A percentile compares a stretch with the other conserved stretches of the same genome.
phyloP scores from a whole-genome alignment of 768 basidiomycete species.

The Paxillus ammoniavirescens region DNA sequence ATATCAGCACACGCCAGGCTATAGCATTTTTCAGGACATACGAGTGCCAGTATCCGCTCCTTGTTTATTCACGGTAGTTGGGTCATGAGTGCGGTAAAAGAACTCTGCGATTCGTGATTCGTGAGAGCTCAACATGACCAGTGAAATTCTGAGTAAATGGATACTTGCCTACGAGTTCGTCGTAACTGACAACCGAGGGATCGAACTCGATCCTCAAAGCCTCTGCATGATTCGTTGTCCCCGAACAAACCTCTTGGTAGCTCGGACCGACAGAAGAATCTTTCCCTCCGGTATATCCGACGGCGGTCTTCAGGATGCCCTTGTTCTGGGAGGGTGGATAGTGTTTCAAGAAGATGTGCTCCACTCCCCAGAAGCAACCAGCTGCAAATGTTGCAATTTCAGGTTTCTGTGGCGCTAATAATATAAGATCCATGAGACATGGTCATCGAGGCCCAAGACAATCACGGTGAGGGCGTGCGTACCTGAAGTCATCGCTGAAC shows the following conservation, averaged over 20 bases:
- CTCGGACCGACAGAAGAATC: slow-evolving; percentile 51
- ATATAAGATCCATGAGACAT: background rate
- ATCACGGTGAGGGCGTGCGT: background rate
- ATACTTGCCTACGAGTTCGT: slow-evolving; percentile 67
- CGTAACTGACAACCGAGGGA: slow-evolving; percentile 72
- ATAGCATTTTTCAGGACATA: slow-evolving; percentile 36
- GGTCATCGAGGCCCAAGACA: background rate
- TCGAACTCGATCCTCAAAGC: slow-evolving; percentile 86
- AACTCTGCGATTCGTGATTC: slow-evolving; percentile 53
- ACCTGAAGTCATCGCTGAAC: slow-evolving; percentile 39
- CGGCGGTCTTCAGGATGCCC: slow-evolving; percentile 70
- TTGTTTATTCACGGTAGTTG: slow-evolving; percentile 79
- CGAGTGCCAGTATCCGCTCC: slow-evolving; percentile 78
- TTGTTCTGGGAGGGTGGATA: slow-evolving; percentile 69
- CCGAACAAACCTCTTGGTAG: slow-evolving; percentile 77
- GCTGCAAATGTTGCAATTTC: slow-evolving; percentile 47
- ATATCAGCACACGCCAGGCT: background rate
- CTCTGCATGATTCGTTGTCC: slow-evolving; percentile 86
- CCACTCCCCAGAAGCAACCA: slow-evolving; percentile 86
- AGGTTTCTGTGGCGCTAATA: slow-evolving; percentile 42
- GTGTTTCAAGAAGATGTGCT: slow-evolving; percentile 81
- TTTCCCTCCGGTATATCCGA: slow-evolving; percentile 81
- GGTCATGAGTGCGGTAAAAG: slow-evolving; percentile 94
- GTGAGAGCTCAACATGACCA: background rate
- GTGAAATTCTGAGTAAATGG: no score